Base-by-base conservation (phyloP, 148 eudicot species). In the Fagopyrum homotropicum region DNA sequence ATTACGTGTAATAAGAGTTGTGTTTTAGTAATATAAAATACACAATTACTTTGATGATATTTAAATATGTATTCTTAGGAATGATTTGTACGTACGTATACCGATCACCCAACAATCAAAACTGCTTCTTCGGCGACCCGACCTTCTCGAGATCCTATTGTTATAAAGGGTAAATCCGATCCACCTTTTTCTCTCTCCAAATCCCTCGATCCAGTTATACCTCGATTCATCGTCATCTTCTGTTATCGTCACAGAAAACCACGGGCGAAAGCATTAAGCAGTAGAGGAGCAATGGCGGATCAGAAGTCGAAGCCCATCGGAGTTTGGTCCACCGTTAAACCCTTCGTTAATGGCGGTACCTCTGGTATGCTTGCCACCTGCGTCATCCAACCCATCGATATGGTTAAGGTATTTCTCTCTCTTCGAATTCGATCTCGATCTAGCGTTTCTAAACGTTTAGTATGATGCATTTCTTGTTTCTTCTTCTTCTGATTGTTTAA, bases 321-420 rank as follows among this genome's bases (percentile, higher is more conserved):
- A 19, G 75, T 77, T 6, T 77, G 79, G 79, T 59, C 69, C 29
- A 50, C 79, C 4, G 22, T 77, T n/a, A 77, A 72, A 16, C 79
- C 79, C 16, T 77, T 77, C 52, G 71, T 72, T 22, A 77, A 77
- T 72, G 79, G 79, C 8, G 79, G 79, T 3, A 46, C 75, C 3
- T 72, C 79, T 7, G 79, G 79, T 55, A 56, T 77, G 75, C 75
- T 71, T n/a, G 75, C 79, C 26, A 77, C 78, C 45, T 77, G 57
- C 46, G 75, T 72, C 45, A 71, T 77, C 29, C 75, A 77, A 7
- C 70, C 70, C 9, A 49, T 72, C 56, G 75, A 71, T 47, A 57
- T 57, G 79, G 60, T 77, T 50, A 57, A 72, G 79, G 75, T 77
- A 14, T 9, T 15, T 10, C 1, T 43, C 17, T 4, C 56, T 48